Evolutionary conservation across 2,329 filamentous ascomycete genomes (phyloP).

Genomic region (Beauveria medogensis): DNA sequence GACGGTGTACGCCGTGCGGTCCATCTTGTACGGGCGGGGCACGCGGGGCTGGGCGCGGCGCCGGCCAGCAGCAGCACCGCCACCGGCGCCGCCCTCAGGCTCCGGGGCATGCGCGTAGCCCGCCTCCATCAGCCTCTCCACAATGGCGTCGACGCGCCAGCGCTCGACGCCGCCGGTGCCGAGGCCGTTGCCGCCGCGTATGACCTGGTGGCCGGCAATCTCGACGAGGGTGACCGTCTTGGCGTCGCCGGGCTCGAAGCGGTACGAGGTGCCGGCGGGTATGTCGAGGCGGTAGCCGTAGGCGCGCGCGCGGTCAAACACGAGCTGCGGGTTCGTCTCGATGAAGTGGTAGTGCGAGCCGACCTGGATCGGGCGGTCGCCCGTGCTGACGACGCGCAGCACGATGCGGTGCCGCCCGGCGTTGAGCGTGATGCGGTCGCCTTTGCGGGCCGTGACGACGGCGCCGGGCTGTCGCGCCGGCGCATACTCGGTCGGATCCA

Average conservation of each 20-base stretch:
- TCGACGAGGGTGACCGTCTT: constrained; percentile 87
- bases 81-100: constrained; percentile 59
- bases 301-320: constrained; percentile 75
- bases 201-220: constrained; percentile 72
- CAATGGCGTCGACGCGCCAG: constrained; percentile 54
- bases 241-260: constrained; percentile 88
- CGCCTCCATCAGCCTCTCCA: constrained; percentile 56
- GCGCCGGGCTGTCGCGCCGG: constrained; percentile 68
- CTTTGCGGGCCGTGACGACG: constrained; percentile 64
- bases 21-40: constrained; percentile 73
- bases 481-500: constrained; percentile 57
- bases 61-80: constrained; percentile 75
- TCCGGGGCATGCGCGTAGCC: constrained; percentile 77
- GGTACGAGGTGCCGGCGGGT: constrained; percentile 79
- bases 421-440: constrained; percentile 60
- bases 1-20: constrained; percentile 66
- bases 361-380: constrained; percentile 70
- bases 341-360: constrained; percentile 96
- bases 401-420: constrained; percentile 63
- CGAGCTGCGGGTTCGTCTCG: constrained; percentile 83
- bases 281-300: constrained; percentile 88
- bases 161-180: constrained; percentile 65
- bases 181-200: constrained; percentile 75
- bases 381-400: constrained; percentile 78
- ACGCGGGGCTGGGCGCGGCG: constrained; percentile 79